These are phyloP conservation scores for Cinnamomum micranthum DNA, from an alignment of 164 flowering plant species.

Conservation along the genomic window DNA sequence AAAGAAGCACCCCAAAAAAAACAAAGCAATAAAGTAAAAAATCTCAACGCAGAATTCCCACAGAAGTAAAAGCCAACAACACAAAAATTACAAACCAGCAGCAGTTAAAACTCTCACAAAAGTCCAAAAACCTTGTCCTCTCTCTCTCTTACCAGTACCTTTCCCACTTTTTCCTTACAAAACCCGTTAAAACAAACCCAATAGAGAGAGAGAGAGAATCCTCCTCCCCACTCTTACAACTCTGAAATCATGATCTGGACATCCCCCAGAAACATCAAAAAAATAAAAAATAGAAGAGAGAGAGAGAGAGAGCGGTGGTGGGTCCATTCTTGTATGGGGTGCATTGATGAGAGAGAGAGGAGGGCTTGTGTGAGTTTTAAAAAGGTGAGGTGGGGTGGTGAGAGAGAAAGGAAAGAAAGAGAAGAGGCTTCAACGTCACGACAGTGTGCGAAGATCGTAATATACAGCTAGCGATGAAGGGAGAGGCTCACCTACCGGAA, in stretches of 20 bases:
- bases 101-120: too few relatives aligned
- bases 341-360: conserved; percentile 8
- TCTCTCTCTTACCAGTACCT: too few relatives aligned
- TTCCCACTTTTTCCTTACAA: too few relatives aligned
- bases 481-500: conserved; percentile 59
- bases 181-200: too few relatives aligned
- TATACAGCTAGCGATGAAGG: conserved; percentile 73
- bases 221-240: not conserved
- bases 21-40: too few relatives aligned
- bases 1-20: too few relatives aligned
- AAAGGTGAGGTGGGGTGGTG: not conserved
- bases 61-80: too few relatives aligned
- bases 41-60: too few relatives aligned
- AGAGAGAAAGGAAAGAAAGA: conserved; percentile 1
- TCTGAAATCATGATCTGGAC: not conserved
- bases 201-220: too few relatives aligned
- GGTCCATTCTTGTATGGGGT: not conserved
- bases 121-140: too few relatives aligned
- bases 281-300: not conserved
- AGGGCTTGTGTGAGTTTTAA: conserved; percentile 5
- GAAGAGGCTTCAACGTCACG: conserved; percentile 52
- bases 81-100: too few relatives aligned
- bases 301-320: conserved; percentile 5
- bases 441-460: conserved; percentile 37
- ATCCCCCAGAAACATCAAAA: not conserved